A percentile compares a stretch with the other conserved stretches of the same genome.
phyloP scores from a whole-genome alignment of 176 grass and related monocot species.

The maize (Zea mays) region Zm-B73-REFERENCE-NAM-5.0 NC_050098.1:184481501-184482000 shows the following conservation, averaged over 20 bases:
- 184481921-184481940: constrained; percentile 77
- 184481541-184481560: neutral
- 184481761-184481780: constrained; percentile 89
- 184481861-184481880: neutral
- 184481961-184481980: constrained; percentile 87
- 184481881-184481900: neutral
- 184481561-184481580: neutral
- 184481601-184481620: neutral
- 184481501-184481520: neutral
- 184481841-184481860: constrained; percentile 47
- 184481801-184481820: constrained; percentile 85
- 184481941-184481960: constrained; percentile 94
- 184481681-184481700: neutral
- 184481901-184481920: constrained; percentile 47
- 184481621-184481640: neutral
- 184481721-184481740: neutral
- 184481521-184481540: neutral
- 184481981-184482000: constrained; percentile 72
- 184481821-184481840: constrained; percentile 98
- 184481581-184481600: neutral
- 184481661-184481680: neutral
- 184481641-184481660: neutral
- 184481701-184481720: too few species aligned
- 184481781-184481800: constrained; percentile 74
- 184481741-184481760: neutral